A percentile compares a stretch with the other conserved stretches of the same genome.
phyloP scores from a whole-genome alignment of 2,329 filamentous ascomycete genomes.

The Aureobasidium sp. region DNA sequence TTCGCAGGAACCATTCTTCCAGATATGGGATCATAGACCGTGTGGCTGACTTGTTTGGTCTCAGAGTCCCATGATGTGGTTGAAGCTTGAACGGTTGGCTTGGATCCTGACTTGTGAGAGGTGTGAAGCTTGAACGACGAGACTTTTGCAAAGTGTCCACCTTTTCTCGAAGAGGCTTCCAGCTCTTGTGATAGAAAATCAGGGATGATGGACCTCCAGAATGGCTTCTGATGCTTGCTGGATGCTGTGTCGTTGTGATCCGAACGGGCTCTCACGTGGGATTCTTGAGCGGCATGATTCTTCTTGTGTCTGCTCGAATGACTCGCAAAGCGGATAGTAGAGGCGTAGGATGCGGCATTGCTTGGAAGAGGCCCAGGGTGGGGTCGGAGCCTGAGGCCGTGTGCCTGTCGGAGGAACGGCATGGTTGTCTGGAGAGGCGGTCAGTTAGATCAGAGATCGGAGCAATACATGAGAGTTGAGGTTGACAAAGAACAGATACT shows the following conservation, averaged over 20 bases:
- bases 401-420: slow-evolving; percentile 4
- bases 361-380: not conserved
- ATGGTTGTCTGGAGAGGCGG: not conserved
- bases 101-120: slow-evolving; percentile 11
- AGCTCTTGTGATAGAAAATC: not conserved
- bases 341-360: not conserved
- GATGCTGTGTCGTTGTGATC: slow-evolving; percentile 39
- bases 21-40: slow-evolving; percentile 33
- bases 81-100: slow-evolving; percentile 14
- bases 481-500: not conserved
- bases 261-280: slow-evolving; percentile 14
- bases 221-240: slow-evolving; percentile 32
- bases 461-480: not conserved
- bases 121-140: slow-evolving; percentile 16
- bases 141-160: not conserved
- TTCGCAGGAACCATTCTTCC: slow-evolving; percentile 29
- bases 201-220: slow-evolving; percentile 24
- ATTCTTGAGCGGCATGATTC: not conserved
- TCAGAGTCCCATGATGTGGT: slow-evolving; percentile 28
- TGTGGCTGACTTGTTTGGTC: slow-evolving; percentile 24
- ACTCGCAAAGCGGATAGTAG: not conserved
- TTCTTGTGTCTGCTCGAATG: slow-evolving; percentile 5
- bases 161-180: not conserved
- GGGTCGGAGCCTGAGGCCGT: not conserved
- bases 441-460: not conserved